Conservation (phyloP, 371 early-diverging fungal species). For the Syncephalis plumigaleata region DNA sequence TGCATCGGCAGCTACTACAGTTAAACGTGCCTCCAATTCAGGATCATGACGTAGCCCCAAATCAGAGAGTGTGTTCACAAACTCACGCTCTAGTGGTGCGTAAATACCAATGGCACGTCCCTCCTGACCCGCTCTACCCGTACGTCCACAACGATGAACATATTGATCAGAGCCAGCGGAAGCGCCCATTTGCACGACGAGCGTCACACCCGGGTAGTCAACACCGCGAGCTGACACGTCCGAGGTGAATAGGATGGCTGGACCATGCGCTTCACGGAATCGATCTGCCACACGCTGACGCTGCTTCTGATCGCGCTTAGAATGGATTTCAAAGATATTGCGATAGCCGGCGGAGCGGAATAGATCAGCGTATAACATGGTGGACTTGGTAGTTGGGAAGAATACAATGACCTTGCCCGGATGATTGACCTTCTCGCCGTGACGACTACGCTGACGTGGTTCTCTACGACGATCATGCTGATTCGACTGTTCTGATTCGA, state of each 20-base stretch:
- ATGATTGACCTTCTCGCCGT: slow-evolving; percentile 20
- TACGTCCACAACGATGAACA: slow-evolving; percentile 96
- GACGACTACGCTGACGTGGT: slow-evolving; percentile 9
- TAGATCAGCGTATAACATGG: slow-evolving; percentile 51
- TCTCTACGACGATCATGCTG: too few relatives aligned
- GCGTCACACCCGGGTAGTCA: slow-evolving; percentile 91
- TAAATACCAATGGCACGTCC: slow-evolving; percentile 81
- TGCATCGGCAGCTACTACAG: not conserved
- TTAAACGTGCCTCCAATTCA: too few relatives aligned
- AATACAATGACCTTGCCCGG: slow-evolving; percentile 80
- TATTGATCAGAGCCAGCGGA: slow-evolving; percentile 85
- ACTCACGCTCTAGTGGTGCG: slow-evolving; percentile 63
- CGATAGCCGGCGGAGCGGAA: slow-evolving; percentile 24
- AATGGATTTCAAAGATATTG: slow-evolving; percentile 58
- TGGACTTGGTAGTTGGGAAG: slow-evolving; percentile 64
- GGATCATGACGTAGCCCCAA: too few relatives aligned
- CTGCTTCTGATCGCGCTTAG: slow-evolving; percentile 47
- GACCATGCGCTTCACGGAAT: slow-evolving; percentile 36
- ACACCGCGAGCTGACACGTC: slow-evolving; percentile 99
- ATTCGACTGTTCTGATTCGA: slow-evolving; percentile 17
- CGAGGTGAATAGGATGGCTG: slow-evolving; percentile 78
- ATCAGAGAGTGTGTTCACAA: slow-evolving; percentile 23
- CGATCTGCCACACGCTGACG: slow-evolving; percentile 51
- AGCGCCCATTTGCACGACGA: slow-evolving; percentile 89
- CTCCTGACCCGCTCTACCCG: slow-evolving; percentile 91